Conservation (phyloP, 352 stramenopile species). For the Globisporangium cylindrosporum region DNA sequence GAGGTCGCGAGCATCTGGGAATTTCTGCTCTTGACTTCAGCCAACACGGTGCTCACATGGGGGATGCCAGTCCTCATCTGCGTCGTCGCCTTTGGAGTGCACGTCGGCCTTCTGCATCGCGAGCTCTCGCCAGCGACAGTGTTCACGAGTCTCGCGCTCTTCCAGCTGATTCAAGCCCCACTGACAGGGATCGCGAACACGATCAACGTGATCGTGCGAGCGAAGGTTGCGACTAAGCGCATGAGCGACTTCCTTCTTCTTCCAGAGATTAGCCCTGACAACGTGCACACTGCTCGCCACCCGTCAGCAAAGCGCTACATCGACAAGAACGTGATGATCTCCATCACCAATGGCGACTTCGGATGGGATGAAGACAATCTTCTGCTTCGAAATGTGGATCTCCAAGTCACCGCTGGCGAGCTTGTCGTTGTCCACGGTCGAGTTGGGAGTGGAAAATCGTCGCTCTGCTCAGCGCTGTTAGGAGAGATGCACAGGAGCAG, state of each 20-base stretch:
- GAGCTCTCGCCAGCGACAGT: conserved; percentile 76
- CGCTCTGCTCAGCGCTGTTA: conserved; percentile 85
- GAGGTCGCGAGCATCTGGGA: conserved; percentile 29
- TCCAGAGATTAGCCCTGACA: conserved; percentile 24
- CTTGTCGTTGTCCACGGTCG: conserved; percentile 89
- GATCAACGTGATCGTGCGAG: neutral
- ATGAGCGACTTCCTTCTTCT: conserved; percentile 39
- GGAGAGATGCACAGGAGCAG: conserved; percentile 80
- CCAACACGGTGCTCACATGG: conserved; percentile 41
- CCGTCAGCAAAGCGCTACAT: conserved; percentile 18
- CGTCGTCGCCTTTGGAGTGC: conserved; percentile 43
- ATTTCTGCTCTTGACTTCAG: conserved; percentile 28
- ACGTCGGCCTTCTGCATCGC: conserved; percentile 60
- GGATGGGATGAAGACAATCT: conserved; percentile 20
- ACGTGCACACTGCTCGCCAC: conserved; percentile 16
- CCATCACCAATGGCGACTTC: conserved; percentile 32
- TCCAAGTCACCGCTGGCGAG: conserved; percentile 40
- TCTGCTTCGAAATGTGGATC: conserved; percentile 50
- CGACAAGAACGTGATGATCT: conserved; percentile 21
- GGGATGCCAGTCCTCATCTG: conserved; percentile 49
- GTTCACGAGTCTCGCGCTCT: conserved; percentile 63
- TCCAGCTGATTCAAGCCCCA: conserved; percentile 75
- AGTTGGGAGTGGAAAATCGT: conserved; percentile 92
- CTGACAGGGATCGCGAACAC: conserved; percentile 11
- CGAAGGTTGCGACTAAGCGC: neutral